A percentile compares a stretch with the other conserved stretches of the same genome.
These are phyloP conservation scores for Hansenula lynferdii DNA, from an alignment of 1,139 yeast genomes.

Conservation along the genomic window DNA sequence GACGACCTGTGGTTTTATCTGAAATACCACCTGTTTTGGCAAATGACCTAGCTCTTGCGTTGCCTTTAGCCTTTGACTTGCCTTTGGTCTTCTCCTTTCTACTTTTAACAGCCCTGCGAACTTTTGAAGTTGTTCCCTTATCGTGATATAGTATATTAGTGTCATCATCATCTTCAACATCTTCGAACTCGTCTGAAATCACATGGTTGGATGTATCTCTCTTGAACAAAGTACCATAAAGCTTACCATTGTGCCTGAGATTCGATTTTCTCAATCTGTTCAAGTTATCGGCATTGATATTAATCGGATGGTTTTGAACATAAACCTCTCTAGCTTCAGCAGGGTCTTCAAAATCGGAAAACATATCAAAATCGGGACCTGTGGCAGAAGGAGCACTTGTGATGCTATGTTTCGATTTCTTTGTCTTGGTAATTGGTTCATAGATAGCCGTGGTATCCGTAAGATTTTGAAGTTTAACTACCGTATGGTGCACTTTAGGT, in stretches of 20 bases:
- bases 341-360: conserved; percentile 12
- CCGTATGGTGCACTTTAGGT: too few relatives aligned
- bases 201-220: neutral
- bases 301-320: conserved; percentile 4
- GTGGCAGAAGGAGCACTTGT: too few relatives aligned
- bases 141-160: neutral
- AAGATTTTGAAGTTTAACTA: too few relatives aligned
- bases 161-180: conserved; percentile 4
- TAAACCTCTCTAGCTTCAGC: neutral
- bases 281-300: conserved; percentile 6
- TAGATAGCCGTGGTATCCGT: too few relatives aligned
- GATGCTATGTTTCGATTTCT: too few relatives aligned
- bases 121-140: neutral
- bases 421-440: too few relatives aligned
- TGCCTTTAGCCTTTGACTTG: neutral
- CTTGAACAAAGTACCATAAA: too few relatives aligned
- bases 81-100: too few relatives aligned
- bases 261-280: conserved; percentile 7
- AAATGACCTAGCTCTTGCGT: conserved; percentile 5
- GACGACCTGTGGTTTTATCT: neutral
- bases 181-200: neutral
- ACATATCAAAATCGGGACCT: conserved; percentile 10
- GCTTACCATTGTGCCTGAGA: conserved; percentile 5
- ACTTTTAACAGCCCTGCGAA: neutral
- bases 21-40: conserved; percentile 4